Percentiles rank a stretch among this genome's conserved stretches.
These are phyloP conservation scores for Aureobasidium lini DNA, from an alignment of 2,329 filamentous ascomycete species.

Conservation along the genomic window DNA sequence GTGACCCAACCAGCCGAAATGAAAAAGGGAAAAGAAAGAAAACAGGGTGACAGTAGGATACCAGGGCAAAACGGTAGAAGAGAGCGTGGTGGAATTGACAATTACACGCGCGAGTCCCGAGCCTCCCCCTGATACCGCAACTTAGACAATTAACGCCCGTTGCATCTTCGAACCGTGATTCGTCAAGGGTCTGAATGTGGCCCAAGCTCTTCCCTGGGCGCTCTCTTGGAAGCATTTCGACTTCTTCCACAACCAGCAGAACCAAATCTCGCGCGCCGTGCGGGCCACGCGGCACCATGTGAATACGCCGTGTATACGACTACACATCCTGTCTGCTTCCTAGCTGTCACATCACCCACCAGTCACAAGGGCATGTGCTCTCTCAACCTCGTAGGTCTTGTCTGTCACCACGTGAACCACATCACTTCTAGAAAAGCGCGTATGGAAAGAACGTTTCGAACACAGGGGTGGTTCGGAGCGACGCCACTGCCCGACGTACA, in stretches of 20 bases:
- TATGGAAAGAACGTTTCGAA: not conserved
- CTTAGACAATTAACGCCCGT: conserved; percentile 7
- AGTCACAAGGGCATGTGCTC: not conserved
- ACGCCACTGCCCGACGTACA: conserved; percentile 5
- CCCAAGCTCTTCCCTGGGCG: not conserved
- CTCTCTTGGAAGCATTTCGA: not conserved
- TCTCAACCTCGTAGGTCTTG: not conserved
- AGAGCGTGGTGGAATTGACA: not conserved
- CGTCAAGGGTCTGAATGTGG: not conserved
- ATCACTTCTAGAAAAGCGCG: conserved; percentile 7
- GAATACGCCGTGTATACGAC: not conserved
- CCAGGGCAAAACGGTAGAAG: not conserved
- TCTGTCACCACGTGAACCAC: not conserved
- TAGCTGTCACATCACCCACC: not conserved
- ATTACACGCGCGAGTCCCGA: conserved; percentile 5
- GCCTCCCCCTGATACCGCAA: conserved; percentile 8
- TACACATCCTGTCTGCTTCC: not conserved
- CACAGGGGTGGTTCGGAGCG: not conserved
- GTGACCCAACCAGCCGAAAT: not conserved
- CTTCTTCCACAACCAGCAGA: not conserved
- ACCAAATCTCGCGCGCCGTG: too few relatives aligned
- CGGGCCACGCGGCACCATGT: not conserved
- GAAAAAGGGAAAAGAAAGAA: not conserved
- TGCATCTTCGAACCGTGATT: not conserved
- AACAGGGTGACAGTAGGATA: not conserved